phyloP scores from a whole-genome alignment of 164 flowering plant genomes.

The Dillenia suffruticosa region DNA sequence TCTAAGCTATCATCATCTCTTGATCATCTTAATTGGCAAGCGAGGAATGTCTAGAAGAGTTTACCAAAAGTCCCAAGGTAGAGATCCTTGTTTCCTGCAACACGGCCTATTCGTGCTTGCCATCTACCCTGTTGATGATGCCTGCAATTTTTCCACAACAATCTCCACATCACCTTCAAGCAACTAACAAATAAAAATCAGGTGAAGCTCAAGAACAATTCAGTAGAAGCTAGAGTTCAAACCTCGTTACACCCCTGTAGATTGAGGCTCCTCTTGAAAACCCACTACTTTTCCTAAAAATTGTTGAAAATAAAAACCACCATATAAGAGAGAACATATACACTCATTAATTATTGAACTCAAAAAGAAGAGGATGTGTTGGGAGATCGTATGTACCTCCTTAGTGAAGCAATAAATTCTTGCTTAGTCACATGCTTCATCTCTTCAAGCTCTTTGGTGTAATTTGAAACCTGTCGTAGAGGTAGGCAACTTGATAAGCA shows the following conservation, averaged over 20 bases:
- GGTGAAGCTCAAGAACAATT: background rate
- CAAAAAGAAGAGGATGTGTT: background rate
- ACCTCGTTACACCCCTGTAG: slow-evolving; percentile 79
- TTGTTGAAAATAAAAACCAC: background rate
- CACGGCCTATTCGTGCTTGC: slow-evolving; percentile 95
- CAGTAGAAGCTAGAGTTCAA: background rate
- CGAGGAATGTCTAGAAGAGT: background rate
- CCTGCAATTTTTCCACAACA: slow-evolving; percentile 27
- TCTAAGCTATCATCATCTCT: too few species aligned
- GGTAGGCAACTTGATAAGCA: background rate
- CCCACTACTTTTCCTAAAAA: slow-evolving; percentile 67
- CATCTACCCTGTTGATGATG: slow-evolving; percentile 95
- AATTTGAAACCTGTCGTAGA: slow-evolving; percentile 35
- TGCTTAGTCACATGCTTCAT: slow-evolving; percentile 65
- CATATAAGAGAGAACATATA: background rate
- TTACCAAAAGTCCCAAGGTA: slow-evolving; percentile 89
- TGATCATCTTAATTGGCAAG: too few species aligned
- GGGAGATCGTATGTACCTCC: slow-evolving; percentile 33
- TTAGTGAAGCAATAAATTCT: slow-evolving; percentile 71
- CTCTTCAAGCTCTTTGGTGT: slow-evolving; percentile 58
- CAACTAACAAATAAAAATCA: background rate
- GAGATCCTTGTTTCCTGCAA: slow-evolving; percentile 86
- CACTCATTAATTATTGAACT: background rate
- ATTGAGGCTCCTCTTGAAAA: slow-evolving; percentile 79
- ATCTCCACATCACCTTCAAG: too few species aligned